Evolutionary conservation across 768 basidiomycete genomes (phyloP).

Genomic region (Candolleomyces efflorescens): DNA sequence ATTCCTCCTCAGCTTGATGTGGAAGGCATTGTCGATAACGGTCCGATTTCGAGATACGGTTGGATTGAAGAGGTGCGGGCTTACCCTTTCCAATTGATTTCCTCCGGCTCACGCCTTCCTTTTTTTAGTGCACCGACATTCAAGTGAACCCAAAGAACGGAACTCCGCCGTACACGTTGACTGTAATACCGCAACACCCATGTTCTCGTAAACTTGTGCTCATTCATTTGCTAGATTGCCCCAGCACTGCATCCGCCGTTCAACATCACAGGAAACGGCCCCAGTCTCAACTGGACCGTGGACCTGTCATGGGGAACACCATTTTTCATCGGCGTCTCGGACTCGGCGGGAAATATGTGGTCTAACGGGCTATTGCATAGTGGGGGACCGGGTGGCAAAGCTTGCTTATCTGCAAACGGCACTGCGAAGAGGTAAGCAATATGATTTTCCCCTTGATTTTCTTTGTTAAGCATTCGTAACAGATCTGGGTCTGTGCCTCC

Average conservation of each 20-base stretch:
- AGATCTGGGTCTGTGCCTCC: constrained; percentile 12
- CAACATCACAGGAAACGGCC: constrained; percentile 46
- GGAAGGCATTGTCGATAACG: constrained; percentile 36
- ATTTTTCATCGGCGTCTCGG: constrained; percentile 54
- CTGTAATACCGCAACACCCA: constrained; percentile 26
- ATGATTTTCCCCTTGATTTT: not conserved
- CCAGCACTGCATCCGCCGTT: constrained; percentile 58
- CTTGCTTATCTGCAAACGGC: constrained; percentile 34
- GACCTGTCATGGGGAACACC: constrained; percentile 45
- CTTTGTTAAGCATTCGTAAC: not conserved
- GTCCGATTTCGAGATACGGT: constrained; percentile 54
- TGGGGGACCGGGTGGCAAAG: constrained; percentile 36
- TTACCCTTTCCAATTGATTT: not conserved
- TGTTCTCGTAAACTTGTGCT: not conserved
- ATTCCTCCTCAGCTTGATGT: constrained; percentile 41
- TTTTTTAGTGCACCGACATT: constrained; percentile 55
- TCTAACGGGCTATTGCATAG: constrained; percentile 55
- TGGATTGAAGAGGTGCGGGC: constrained; percentile 50
- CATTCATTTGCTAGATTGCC: constrained; percentile 37
- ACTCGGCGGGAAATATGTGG: constrained; percentile 49
- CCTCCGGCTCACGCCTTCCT: not conserved
- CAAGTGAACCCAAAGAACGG: constrained; percentile 50
- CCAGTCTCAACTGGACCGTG: constrained; percentile 56
- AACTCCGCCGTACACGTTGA: constrained; percentile 55
- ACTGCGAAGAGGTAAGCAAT: constrained; percentile 1